Evolutionary conservation across 2,329 filamentous ascomycete genomes (phyloP).

Genomic region (Fusarium sp.): DNA sequence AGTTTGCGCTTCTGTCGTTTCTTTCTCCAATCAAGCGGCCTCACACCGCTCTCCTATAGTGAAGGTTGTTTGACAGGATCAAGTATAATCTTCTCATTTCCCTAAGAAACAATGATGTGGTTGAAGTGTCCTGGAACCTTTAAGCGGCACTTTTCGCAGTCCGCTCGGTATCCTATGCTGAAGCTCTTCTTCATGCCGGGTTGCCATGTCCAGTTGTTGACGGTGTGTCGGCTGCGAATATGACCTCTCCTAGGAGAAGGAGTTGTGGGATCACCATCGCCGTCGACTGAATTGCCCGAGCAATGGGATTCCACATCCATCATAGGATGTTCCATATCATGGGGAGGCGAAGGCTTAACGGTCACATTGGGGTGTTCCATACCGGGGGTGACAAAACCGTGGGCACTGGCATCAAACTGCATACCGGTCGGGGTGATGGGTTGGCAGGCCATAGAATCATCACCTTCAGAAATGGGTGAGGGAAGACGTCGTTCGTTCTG

Average conservation of each 20-base stretch:
- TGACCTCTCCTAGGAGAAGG: conserved; percentile 64
- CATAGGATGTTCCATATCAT: conserved; percentile 53
- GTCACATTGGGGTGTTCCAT: conserved; percentile 23
- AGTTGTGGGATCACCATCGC: conserved; percentile 50
- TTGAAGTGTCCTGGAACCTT: conserved; percentile 84
- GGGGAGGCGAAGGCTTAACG: conserved; percentile 40
- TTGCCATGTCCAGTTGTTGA: conserved; percentile 68
- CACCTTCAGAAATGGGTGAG: conserved; percentile 68
- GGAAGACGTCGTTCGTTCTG: conserved; percentile 65
- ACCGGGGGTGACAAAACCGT: conserved; percentile 45
- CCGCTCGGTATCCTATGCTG: conserved; percentile 80
- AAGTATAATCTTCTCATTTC: conserved; percentile 40
- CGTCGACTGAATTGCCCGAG: conserved; percentile 38
- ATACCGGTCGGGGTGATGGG: conserved; percentile 45
- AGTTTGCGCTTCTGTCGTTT: conserved; percentile 16
- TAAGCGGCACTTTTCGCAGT: conserved; percentile 80
- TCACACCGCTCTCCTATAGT: conserved; percentile 42
- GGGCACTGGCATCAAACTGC: conserved; percentile 46
- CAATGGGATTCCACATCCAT: conserved; percentile 49
- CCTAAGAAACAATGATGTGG: conserved; percentile 75
- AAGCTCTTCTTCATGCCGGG: conserved; percentile 75
- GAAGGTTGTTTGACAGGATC: conserved; percentile 32
- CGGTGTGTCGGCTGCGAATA: conserved; percentile 66
- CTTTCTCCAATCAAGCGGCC: conserved; percentile 36
- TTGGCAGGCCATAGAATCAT: conserved; percentile 56